Evolutionary conservation across 2,329 filamentous ascomycete genomes (phyloP).

Genomic region (Penicillium sp.): DNA sequence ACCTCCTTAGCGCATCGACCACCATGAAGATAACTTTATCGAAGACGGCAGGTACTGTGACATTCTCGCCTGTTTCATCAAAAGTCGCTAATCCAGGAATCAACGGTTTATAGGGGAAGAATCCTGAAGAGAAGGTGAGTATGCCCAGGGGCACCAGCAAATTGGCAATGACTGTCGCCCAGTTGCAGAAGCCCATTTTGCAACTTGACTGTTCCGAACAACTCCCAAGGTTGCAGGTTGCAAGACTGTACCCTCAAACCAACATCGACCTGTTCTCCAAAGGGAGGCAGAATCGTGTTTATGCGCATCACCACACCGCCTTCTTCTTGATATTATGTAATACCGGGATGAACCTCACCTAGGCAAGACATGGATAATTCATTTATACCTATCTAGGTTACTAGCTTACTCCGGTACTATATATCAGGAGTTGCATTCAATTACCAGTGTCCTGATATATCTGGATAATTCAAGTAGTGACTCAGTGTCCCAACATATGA

Average conservation of each 20-base stretch:
- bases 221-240: not conserved
- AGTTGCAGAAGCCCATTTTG: conserved; percentile 24
- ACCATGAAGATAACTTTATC: conserved; percentile 95
- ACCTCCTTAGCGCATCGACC: conserved; percentile 87
- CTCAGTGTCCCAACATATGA: too few relatives aligned
- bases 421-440: not conserved
- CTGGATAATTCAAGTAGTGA: too few relatives aligned
- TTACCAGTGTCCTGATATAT: not conserved
- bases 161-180: conserved; percentile 58
- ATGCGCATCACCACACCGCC: conserved; percentile 3
- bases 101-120: conserved; percentile 96
- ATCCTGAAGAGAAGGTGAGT: conserved; percentile 72
- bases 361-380: too few relatives aligned
- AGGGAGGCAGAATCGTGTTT: conserved; percentile 3
- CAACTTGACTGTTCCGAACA: not conserved
- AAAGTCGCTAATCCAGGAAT: conserved; percentile 70
- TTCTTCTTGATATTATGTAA: not conserved
- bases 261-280: not conserved
- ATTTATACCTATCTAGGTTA: too few relatives aligned
- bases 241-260: not conserved
- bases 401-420: not conserved
- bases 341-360: too few relatives aligned
- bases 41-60: conserved; percentile 58
- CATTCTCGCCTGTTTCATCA: conserved; percentile 44
- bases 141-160: conserved; percentile 66